These are phyloP conservation scores for Hypomontagnella monticulosa DNA, from an alignment of 495 filamentous ascomycete genomes.

Conservation along the genomic window DNA sequence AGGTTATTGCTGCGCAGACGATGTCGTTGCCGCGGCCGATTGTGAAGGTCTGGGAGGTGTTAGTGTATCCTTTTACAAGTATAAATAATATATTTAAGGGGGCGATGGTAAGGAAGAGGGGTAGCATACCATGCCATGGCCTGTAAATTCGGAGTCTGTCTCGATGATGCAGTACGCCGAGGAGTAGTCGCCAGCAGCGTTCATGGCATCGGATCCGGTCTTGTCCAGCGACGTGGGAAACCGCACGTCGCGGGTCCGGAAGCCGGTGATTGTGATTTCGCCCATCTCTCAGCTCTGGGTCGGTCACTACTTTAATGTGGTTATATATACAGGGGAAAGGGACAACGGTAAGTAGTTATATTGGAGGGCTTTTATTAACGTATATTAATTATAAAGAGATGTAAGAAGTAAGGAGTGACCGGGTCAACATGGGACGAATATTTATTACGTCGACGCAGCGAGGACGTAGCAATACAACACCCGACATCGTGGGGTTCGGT, in stretches of 20 bases:
- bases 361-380: too few species aligned
- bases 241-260: slow-evolving; percentile 83
- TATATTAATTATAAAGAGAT: neutral
- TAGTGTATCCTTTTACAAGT: slow-evolving; percentile 13
- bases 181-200: slow-evolving; percentile 92
- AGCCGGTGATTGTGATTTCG: slow-evolving; percentile 83
- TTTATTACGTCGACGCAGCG: slow-evolving; percentile 4
- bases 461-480: slow-evolving; percentile 9
- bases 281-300: slow-evolving; percentile 46
- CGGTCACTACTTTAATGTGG: neutral
- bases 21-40: slow-evolving; percentile 96
- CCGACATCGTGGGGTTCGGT: slow-evolving; percentile 41
- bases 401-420: neutral
- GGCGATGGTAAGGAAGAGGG: neutral
- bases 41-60: slow-evolving; percentile 79
- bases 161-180: slow-evolving; percentile 91
- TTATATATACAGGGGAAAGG: neutral
- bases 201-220: slow-evolving; percentile 97
- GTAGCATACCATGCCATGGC: slow-evolving; percentile 83
- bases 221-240: slow-evolving; percentile 96
- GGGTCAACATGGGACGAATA: slow-evolving; percentile 3
- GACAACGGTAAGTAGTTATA: neutral
- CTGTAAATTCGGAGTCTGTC: slow-evolving; percentile 75
- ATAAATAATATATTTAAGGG: too few species aligned
- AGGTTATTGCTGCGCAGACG: slow-evolving; percentile 83